A percentile compares a stretch with the other conserved stretches of the same genome.
Evolutionary conservation across 495 filamentous ascomycete genomes (phyloP).

Genomic region (Penicillium psychrofluorescens): DNA sequence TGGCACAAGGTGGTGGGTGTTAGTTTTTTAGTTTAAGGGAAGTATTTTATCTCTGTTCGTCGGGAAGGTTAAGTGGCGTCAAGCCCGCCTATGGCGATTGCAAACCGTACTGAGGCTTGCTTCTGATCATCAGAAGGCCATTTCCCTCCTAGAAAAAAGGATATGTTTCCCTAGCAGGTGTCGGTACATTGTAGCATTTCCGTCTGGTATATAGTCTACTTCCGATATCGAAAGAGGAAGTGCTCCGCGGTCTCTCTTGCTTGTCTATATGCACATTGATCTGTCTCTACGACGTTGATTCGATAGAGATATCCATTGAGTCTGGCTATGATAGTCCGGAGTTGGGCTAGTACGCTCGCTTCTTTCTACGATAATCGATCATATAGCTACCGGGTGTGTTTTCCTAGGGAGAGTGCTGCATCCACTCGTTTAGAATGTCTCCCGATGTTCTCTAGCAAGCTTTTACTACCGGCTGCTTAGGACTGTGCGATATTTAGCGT

Average conservation of each 20-base stretch:
- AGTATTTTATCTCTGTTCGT: not conserved
- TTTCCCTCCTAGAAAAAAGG: constrained; percentile 24
- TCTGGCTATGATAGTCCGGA: no score
- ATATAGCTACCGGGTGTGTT: no score
- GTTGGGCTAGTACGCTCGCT: no score
- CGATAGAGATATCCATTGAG: no score
- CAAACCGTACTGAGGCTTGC: constrained; percentile 21
- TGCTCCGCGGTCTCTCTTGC: constrained; percentile 27
- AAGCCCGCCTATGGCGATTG: constrained; percentile 25
- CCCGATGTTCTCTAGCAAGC: no score
- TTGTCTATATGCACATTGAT: not conserved
- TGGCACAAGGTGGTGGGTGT: constrained; percentile 10
- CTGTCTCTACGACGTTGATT: no score
- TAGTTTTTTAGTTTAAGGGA: no score
- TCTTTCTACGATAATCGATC: no score
- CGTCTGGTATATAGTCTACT: constrained; percentile 19
- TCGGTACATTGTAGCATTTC: constrained; percentile 24
- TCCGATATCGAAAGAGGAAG: constrained; percentile 28
- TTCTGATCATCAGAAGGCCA: constrained; percentile 19
- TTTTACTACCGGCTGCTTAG: no score
- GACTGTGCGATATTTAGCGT: no score
- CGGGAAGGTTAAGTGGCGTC: constrained; percentile 8
- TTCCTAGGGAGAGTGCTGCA: no score
- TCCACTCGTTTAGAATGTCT: no score
- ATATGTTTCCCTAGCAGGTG: constrained; percentile 23